These are phyloP conservation scores for Aspergillus olivimuriae DNA, from an alignment of 495 filamentous ascomycete species.

Conservation along the genomic window DNA sequence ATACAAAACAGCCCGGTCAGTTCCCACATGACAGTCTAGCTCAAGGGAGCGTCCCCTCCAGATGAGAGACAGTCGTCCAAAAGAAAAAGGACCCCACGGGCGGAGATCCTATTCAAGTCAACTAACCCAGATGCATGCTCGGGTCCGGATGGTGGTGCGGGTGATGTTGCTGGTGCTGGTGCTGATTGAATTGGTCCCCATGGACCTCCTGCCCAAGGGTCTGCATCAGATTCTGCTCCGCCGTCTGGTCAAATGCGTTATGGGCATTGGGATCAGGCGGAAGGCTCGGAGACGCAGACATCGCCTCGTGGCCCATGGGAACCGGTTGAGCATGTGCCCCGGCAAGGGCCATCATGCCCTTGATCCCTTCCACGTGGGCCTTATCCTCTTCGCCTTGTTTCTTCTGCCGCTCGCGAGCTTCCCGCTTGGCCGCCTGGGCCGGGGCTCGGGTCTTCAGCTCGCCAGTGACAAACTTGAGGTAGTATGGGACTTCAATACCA, in stretches of 20 bases:
- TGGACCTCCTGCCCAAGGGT: slow-evolving; percentile 44
- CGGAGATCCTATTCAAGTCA: not conserved
- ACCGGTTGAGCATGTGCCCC: slow-evolving; percentile 38
- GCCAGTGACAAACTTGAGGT: slow-evolving; percentile 84
- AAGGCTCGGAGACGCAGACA: slow-evolving; percentile 41
- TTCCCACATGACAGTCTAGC: no score
- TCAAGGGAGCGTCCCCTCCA: no score
- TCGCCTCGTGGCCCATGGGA: slow-evolving; percentile 30
- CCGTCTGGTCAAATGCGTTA: slow-evolving; percentile 36
- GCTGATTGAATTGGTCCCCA: slow-evolving; percentile 34
- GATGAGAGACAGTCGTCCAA: no score
- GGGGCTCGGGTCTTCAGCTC: slow-evolving; percentile 91
- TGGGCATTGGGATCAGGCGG: slow-evolving; percentile 32
- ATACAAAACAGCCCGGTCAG: no score
- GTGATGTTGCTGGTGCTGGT: slow-evolving; percentile 23
- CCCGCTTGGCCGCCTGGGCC: slow-evolving; percentile 71
- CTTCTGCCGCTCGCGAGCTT: slow-evolving; percentile 66
- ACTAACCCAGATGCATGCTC: slow-evolving; percentile 35
- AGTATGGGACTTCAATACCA: slow-evolving; percentile 86
- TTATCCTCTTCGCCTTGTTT: slow-evolving; percentile 63
- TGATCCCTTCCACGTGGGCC: slow-evolving; percentile 63
- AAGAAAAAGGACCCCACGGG: slow-evolving; percentile 1
- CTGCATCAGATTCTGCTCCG: slow-evolving; percentile 45
- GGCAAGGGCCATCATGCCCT: slow-evolving; percentile 61
- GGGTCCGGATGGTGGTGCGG: slow-evolving; percentile 31